Percentiles rank a stretch among this genome's conserved stretches.
Conservation (phyloP, 179 eudicot genomes). For the Spergularia azorica region DNA sequence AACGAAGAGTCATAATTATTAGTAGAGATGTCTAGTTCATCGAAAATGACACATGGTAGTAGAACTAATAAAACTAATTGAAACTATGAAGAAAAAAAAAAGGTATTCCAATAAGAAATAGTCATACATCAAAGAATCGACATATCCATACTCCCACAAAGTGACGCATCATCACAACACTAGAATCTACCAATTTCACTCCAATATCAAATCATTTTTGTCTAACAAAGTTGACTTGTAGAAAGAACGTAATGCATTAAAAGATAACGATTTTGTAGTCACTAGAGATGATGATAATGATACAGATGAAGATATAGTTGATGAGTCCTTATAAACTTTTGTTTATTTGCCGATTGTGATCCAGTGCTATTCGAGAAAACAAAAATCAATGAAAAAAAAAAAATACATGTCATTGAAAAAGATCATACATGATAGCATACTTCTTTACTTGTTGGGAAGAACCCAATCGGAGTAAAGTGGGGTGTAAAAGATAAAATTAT, state of each 20-base stretch:
- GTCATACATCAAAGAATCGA: not conserved
- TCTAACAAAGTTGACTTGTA: not conserved
- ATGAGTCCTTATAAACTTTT: not conserved
- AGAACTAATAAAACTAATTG: not conserved
- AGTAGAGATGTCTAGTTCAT: too few relatives aligned
- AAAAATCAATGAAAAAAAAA: not conserved
- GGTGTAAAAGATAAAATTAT: too few relatives aligned
- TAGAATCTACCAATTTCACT: too few relatives aligned
- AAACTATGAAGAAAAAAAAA: not conserved
- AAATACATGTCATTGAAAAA: constrained; percentile 7
- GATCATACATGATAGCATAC: not conserved
- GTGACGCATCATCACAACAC: not conserved
- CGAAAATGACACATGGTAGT: not conserved
- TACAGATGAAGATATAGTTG: not conserved
- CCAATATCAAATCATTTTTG: not conserved
- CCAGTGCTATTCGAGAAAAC: not conserved
- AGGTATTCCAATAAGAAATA: too few relatives aligned
- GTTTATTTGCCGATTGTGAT: constrained; percentile 15
- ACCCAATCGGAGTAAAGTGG: too few relatives aligned
- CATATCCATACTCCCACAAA: not conserved
- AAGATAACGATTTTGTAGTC: not conserved
- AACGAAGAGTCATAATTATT: too few relatives aligned
- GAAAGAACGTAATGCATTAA: not conserved
- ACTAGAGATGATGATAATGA: constrained; percentile 8
- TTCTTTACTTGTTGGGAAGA: too few relatives aligned